Conservation (phyloP, 768 basidiomycete genomes). For the Suillus subaureus region DNA sequence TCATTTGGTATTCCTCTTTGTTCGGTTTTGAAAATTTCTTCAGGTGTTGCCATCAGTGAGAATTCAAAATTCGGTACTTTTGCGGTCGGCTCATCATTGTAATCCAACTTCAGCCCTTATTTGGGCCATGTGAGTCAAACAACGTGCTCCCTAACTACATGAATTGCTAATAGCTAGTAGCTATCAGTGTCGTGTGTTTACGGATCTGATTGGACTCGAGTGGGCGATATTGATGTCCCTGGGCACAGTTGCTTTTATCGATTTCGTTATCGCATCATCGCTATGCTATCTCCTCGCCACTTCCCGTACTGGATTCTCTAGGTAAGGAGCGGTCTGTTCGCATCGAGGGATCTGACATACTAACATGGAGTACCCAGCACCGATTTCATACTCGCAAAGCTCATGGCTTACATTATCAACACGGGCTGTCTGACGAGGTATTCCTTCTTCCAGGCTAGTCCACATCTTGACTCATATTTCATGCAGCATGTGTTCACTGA, state of each 20-base stretch:
- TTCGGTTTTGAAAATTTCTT: too few species aligned
- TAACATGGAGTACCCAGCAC: background rate
- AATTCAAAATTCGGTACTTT: too few species aligned
- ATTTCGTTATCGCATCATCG: background rate
- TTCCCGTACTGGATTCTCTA: background rate
- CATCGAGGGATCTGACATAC: background rate
- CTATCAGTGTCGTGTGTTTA: background rate
- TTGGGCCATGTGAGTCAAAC: too few species aligned
- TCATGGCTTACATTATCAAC: background rate
- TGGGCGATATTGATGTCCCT: background rate
- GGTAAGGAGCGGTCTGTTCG: background rate
- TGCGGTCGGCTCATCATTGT: too few species aligned
- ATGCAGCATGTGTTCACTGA: background rate
- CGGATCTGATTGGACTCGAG: background rate
- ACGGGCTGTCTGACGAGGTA: background rate
- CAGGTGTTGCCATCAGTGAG: too few species aligned
- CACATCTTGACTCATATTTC: background rate
- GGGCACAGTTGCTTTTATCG: too few species aligned
- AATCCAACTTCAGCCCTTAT: too few species aligned
- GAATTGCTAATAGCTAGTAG: background rate
- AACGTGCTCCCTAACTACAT: background rate
- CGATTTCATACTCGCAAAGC: background rate
- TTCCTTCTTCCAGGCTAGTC: background rate
- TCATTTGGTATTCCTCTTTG: too few species aligned
- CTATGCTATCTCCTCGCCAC: background rate